Evolutionary conservation across 345 rosid genomes (phyloP), one percentile per base, ranked within the genome.

Genomic region (Syzygium oleosum): DNA sequence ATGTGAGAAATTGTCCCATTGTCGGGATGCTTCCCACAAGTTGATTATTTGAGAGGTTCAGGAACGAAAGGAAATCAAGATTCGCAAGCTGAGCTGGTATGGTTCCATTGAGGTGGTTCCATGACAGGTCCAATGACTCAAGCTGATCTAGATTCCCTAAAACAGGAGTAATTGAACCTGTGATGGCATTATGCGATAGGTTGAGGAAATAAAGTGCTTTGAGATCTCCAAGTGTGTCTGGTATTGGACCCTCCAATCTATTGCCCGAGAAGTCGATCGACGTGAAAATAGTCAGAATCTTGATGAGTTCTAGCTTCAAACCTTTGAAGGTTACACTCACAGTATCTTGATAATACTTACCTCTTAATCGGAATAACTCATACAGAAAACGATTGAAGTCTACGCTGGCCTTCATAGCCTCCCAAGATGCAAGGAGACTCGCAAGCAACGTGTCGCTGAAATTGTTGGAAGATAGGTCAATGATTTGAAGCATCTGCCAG

Each of bases 251-350:
- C 3, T 53, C 51, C 17, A 84, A 79, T 51, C 3, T 1, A 77
- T 87, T 87, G 52, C 54, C 11, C 0, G 88, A 87, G 78, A 87
- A 14, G 43, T 87, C 88, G 0, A 87, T 87, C 2, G 84, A 84
- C 5, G 88, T 87, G 86, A 87, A 87, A 49, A 87, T 4, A 19
- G 68, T 87, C 12, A 87, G 58, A 21, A 87, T 87, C 88, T 51
- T 87, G 4, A 59, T 61, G 21, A 93, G 59, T 89, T 92, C 90
- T 87, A 92, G 3, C 34, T 51, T 9, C 14, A 84, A 56, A 31
- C 94, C 95, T 88, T 93, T 95, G 87, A 43, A 16, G 29, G 92
- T 94, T 52, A 95, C 90, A 9, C 89, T 90, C 54, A 93, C 51
- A 6, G 89, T 38, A 68, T 87, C 86, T 55, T 87, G 41, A 61